phyloP scores from a whole-genome alignment of 1,284 basidiomycete genomes.

The Coniferiporia sulphurascens region DNA sequence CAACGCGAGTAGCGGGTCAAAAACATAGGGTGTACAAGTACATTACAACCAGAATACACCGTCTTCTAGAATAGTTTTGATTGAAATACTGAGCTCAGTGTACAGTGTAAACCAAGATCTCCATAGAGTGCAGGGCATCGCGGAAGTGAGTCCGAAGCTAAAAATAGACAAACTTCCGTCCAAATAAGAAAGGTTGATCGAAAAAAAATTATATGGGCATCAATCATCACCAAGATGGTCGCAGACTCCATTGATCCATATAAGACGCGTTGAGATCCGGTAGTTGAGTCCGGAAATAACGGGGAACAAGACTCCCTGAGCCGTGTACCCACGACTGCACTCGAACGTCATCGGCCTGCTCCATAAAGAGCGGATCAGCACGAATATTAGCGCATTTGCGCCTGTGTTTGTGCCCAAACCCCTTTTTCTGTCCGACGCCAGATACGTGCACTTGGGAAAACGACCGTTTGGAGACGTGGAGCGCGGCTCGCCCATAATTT shows the following conservation, averaged over 20 bases:
- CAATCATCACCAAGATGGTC: not conserved
- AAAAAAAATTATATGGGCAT: not conserved
- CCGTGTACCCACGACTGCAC: not conserved
- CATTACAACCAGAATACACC: not conserved
- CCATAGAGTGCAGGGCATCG: too few species aligned
- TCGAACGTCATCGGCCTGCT: not conserved
- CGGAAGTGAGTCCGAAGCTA: too few species aligned
- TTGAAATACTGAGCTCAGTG: too few species aligned
- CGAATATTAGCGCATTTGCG: too few species aligned
- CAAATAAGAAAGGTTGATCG: not conserved
- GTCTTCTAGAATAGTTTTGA: too few species aligned
- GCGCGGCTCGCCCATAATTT: conserved; percentile 11
- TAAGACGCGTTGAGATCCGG: not conserved
- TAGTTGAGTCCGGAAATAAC: not conserved
- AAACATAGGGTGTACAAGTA: not conserved
- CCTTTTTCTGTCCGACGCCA: conserved; percentile 9
- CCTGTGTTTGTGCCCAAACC: not conserved
- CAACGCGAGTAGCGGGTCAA: too few species aligned
- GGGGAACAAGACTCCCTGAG: not conserved
- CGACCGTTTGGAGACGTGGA: conserved; percentile 9
- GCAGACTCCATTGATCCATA: not conserved
- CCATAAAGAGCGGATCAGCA: too few species aligned
- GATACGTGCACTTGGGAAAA: conserved; percentile 14
- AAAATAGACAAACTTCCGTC: not conserved
- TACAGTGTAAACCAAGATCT: too few species aligned